Base-by-base conservation (phyloP, 805 yeast species). In the Lipomyces oligophaga region DNA sequence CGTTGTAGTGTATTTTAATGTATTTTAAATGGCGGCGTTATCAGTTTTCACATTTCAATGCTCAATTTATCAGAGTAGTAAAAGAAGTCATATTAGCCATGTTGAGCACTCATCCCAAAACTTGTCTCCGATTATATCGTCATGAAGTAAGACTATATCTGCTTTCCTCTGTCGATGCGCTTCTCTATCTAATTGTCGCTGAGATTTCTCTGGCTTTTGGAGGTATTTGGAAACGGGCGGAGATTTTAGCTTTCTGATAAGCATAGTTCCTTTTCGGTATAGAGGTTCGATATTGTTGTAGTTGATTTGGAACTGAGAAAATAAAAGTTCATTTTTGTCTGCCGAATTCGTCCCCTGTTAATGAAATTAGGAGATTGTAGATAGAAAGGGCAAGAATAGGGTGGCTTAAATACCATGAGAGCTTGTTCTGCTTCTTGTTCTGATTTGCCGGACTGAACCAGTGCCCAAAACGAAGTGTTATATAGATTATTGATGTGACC, bases 211-310 rank as follows among this genome's bases (percentile, higher is more conserved):
- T 31, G 19, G 11, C 26, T 43, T 38, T 7, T 28, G 40, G 1
- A 27, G 37, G n/a, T 22, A 19, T 8, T 31, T 41, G 16, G 22
- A 25, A 11, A 36, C 11, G 21, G 26, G 34, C 16, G 15, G 20
- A n/a, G 15, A 19, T 15, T 33, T 7, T 5, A 36, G 24, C 43
- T 79, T 81, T 58, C 89, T 68, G 3, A 80, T 69, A 15, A 78
- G 63, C 2, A 77, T 65, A 0, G 89, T 79, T 1, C 98, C 98
- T 67, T 90, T 93, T 54, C 83, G 85, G 67, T 68, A 93, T 52
- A 88, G 81, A 45, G 85, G 96, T 0, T 84, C 85, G 66, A 90
- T 97, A 54, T 85, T 79, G 63, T 93, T 93, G 67, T 93, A 93
- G 61, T 93, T 93, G 34, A 90, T 80, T 0, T 84, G 84, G 65